Conservation (phyloP, 2,329 filamentous ascomycete genomes). For the Paecilomyces sp. region DNA sequence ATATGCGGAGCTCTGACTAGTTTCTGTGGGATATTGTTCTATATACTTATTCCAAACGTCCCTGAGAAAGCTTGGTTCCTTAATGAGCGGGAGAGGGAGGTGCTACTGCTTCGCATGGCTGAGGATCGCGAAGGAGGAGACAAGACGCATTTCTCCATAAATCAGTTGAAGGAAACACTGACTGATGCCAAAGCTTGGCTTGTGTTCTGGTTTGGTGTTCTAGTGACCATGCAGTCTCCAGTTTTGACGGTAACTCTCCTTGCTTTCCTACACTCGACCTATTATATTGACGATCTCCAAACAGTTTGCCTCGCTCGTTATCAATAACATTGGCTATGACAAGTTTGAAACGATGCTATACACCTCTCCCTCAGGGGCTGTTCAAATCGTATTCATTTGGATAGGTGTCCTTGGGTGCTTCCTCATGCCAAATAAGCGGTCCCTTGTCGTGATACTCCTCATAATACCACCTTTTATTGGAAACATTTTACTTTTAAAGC, state of each 20-base stretch:
- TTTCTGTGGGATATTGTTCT: slow-evolving; percentile 39
- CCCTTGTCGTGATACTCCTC: slow-evolving; percentile 32
- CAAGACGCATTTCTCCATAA: slow-evolving; percentile 37
- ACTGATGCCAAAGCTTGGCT: slow-evolving; percentile 40
- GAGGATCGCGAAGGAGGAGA: slow-evolving; percentile 34
- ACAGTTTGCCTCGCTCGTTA: slow-evolving; percentile 45
- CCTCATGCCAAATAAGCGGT: slow-evolving; percentile 34
- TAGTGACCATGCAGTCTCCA: slow-evolving; percentile 42
- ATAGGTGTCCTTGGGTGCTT: slow-evolving; percentile 34
- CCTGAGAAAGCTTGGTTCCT: slow-evolving; percentile 46
- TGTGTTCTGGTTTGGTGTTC: slow-evolving; percentile 40
- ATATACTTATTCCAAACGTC: slow-evolving; percentile 40
- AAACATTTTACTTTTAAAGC: slow-evolving; percentile 37
- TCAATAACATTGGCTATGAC: slow-evolving; percentile 40
- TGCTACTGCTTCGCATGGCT: slow-evolving; percentile 32
- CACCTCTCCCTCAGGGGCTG: slow-evolving; percentile 42
- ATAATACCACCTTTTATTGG: slow-evolving; percentile 39
- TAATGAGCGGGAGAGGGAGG: slow-evolving; percentile 34
- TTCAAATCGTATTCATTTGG: slow-evolving; percentile 43
- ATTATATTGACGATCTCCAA: slow-evolving; percentile 3
- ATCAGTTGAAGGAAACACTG: slow-evolving; percentile 40
- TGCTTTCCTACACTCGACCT: not conserved
- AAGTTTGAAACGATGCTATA: slow-evolving; percentile 42
- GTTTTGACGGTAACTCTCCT: slow-evolving; percentile 30
- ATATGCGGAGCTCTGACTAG: slow-evolving; percentile 44